Evolutionary conservation across 768 basidiomycete species (phyloP).

Genomic region (Candolleomyces efflorescens): DNA sequence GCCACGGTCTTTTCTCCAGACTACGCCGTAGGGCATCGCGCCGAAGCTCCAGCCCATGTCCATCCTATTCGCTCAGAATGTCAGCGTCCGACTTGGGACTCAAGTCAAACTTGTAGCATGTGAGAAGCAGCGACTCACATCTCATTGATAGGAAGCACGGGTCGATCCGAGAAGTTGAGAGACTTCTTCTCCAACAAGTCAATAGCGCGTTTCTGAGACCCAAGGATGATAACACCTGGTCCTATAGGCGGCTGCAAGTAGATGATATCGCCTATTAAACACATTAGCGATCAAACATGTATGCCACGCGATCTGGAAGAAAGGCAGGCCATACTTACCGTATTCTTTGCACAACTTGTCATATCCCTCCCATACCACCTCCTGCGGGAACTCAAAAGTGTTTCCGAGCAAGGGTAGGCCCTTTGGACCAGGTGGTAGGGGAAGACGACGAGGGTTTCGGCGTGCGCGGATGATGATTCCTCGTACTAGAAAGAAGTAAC

Average conservation of each 20-base stretch:
- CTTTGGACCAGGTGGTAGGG: no score
- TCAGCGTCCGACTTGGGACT: background rate
- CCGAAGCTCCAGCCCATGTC: slow-evolving; percentile 19
- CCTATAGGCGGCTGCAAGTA: slow-evolving; percentile 9
- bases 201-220: background rate
- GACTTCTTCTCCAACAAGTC: slow-evolving; percentile 14
- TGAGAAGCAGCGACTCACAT: slow-evolving; percentile 11
- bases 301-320: no score
- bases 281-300: background rate
- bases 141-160: slow-evolving; percentile 17
- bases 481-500: no score
- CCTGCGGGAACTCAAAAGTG: no score
- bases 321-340: no score
- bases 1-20: slow-evolving; percentile 18
- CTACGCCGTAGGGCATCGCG: slow-evolving; percentile 19
- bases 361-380: no score
- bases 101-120: background rate
- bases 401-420: no score
- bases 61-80: slow-evolving; percentile 12
- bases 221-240: slow-evolving; percentile 7
- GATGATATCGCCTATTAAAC: slow-evolving; percentile 2
- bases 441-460: no score
- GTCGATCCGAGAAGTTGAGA: slow-evolving; percentile 17
- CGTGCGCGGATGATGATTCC: no score
- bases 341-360: no score